Base-by-base conservation (phyloP, 257 asterid genomes). In the Jasminum sambac region DNA sequence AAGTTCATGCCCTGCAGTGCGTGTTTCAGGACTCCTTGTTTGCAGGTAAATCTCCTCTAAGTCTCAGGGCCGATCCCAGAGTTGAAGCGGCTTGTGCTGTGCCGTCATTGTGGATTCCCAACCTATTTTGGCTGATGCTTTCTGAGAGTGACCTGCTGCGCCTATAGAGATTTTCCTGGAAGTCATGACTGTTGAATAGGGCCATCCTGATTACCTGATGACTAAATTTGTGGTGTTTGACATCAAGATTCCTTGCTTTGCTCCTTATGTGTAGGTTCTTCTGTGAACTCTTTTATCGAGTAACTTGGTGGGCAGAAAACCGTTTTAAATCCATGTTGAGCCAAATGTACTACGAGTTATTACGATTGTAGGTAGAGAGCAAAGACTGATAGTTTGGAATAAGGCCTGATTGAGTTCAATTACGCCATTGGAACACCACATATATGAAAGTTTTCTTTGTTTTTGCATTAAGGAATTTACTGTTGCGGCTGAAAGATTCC, bases 401-500 rank as follows among this genome's bases (percentile, higher is more conserved):
- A 24, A 26, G 55, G 46, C 44, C 26, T 57, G 55, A 41, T 52
- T 55, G 61, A 23, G 74, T 68, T 41, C 13, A 41, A 16, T 62
- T 67, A n/a, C 34, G 42, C 5, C 34, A 25, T 25, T 39, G 46
- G 58, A 46, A 11, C 60, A 30, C 66, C 57, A 57, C 19, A 55
- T 52, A 61, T 42, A 39, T 74, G 23, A 6, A 61, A 46, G 61
- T 3, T 63, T 69, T 17, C 48, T 23, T 48, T 52, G 44, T 61
- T 67, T 30, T 68, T 46, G 17, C 48, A 34, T 67, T 37, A 42
- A 55, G 55, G 17, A 38, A 61, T 61, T 55, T 55, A 50, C 24
- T 40, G 66, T 62, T 48, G 50, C 43, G 50, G 66, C 71, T 77
- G 55, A 77, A 62, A 13, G 71, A 72, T 72, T 37, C 64, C 39